These are phyloP conservation scores for Alternaria novae-zelandiae DNA, from an alignment of 2,329 filamentous ascomycete genomes.

Conservation along the genomic window DNA sequence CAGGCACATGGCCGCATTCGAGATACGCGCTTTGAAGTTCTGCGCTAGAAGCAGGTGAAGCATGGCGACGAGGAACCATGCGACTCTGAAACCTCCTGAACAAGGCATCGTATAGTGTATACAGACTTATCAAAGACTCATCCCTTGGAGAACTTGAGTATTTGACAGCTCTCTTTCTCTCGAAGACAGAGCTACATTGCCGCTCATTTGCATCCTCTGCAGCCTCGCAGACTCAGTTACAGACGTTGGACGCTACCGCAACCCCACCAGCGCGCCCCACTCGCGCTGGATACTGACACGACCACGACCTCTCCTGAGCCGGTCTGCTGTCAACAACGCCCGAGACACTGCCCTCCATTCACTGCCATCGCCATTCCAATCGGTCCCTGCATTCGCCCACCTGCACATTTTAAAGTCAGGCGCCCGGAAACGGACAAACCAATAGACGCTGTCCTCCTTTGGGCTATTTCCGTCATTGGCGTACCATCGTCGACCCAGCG, in stretches of 20 bases:
- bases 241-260: slow-evolving; percentile 18
- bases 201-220: slow-evolving; percentile 2
- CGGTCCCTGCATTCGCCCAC: slow-evolving; percentile 25
- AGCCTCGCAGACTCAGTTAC: slow-evolving; percentile 25
- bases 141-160: background rate
- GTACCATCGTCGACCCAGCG: slow-evolving; percentile 41
- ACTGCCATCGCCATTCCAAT: slow-evolving; percentile 19
- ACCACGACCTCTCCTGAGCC: slow-evolving; percentile 29
- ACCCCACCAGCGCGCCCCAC: slow-evolving; percentile 36
- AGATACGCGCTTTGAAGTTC: slow-evolving; percentile 14
- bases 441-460: slow-evolving; percentile 50
- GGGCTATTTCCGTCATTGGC: slow-evolving; percentile 45
- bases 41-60: slow-evolving; percentile 30
- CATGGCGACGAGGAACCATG: slow-evolving; percentile 23
- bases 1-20: slow-evolving; percentile 1
- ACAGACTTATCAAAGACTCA: slow-evolving; percentile 1
- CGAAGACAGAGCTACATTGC: background rate
- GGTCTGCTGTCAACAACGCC: slow-evolving; percentile 22
- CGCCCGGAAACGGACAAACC: slow-evolving; percentile 42
- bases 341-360: slow-evolving; percentile 23
- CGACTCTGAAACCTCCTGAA: slow-evolving; percentile 29
- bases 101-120: slow-evolving; percentile 14
- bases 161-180: background rate
- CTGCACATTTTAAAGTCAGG: slow-evolving; percentile 20
- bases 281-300: slow-evolving; percentile 24